These are phyloP conservation scores for Sporobolomyces phaffii DNA, from an alignment of 768 basidiomycete genomes.

Conservation along the genomic window DNA sequence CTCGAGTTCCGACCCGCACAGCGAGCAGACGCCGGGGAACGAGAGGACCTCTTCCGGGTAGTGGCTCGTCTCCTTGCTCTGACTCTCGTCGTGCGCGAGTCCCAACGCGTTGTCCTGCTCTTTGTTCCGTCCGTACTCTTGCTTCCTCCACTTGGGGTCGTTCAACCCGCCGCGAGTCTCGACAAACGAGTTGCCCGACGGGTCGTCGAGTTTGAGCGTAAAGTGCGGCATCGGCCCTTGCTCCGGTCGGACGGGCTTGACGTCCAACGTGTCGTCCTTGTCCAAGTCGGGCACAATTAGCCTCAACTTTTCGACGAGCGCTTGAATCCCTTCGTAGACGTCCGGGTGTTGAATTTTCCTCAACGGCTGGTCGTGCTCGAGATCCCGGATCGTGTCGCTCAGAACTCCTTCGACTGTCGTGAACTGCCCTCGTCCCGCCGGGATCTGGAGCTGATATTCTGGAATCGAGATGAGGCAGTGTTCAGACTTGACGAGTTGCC, in stretches of 20 bases:
- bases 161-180: conserved; percentile 76
- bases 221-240: conserved; percentile 60
- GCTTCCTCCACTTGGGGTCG: conserved; percentile 88
- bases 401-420: conserved; percentile 95
- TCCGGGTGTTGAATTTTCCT: conserved; percentile 64
- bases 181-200: conserved; percentile 91
- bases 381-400: conserved; percentile 71
- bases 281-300: conserved; percentile 59
- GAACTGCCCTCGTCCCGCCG: conserved; percentile 75
- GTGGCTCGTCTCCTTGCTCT: conserved; percentile 36
- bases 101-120: conserved; percentile 79
- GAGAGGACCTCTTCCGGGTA: conserved; percentile 78
- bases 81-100: conserved; percentile 52
- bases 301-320: conserved; percentile 61
- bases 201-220: conserved; percentile 82
- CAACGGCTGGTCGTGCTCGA: conserved; percentile 73
- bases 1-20: conserved; percentile 72
- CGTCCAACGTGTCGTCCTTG: conserved; percentile 54
- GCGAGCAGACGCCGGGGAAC: conserved; percentile 81
- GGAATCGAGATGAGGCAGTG: conserved; percentile 75
- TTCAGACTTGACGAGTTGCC: conserved; percentile 85
- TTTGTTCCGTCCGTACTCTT: conserved; percentile 68
- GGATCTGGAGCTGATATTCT: conserved; percentile 85
- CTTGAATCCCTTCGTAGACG: conserved; percentile 66
- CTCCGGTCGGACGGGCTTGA: conserved; percentile 40